phyloP scores from a whole-genome alignment of 495 filamentous ascomycete species.

The Penicillium odoratum region DNA sequence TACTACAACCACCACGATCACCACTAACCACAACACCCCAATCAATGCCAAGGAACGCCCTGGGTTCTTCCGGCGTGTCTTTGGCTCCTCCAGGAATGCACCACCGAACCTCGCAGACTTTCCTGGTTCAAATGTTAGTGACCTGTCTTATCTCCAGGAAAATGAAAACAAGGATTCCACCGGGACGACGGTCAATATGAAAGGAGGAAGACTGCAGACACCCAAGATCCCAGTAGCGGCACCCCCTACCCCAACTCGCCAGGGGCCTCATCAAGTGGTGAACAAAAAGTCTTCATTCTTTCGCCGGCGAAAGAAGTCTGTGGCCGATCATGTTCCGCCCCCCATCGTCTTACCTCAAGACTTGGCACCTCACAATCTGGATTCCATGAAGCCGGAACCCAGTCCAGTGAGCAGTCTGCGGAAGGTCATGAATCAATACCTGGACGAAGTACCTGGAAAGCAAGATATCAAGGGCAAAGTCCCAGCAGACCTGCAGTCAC shows the following conservation, averaged over 20 bases:
- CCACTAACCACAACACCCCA: constrained; percentile 6
- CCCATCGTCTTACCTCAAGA: constrained; percentile 49
- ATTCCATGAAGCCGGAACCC: constrained; percentile 42
- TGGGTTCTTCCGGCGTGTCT: constrained; percentile 91
- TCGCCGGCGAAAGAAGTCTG: constrained; percentile 85
- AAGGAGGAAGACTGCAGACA: constrained; percentile 26
- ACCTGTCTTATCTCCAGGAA: constrained; percentile 31
- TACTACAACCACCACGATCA: constrained; percentile 18
- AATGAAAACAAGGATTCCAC: constrained; percentile 27
- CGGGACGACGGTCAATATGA: constrained; percentile 19
- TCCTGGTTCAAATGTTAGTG: constrained; percentile 17
- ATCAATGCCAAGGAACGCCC: constrained; percentile 61
- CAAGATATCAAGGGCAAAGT: constrained; percentile 27
- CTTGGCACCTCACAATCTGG: constrained; percentile 27
- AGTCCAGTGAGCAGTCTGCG: constrained; percentile 90
- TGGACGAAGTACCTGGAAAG: constrained; percentile 38
- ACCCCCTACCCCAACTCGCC: constrained; percentile 37
- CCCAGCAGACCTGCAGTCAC: constrained; percentile 20
- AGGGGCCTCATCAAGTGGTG: constrained; percentile 55
- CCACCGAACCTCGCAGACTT: constrained; percentile 25
- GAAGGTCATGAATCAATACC: constrained; percentile 86
- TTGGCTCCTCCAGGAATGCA: constrained; percentile 57
- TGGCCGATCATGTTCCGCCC: constrained; percentile 54
- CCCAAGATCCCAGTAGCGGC: constrained; percentile 28
- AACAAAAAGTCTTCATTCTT: constrained; percentile 96